Base-by-base conservation (phyloP, 2,329 filamentous ascomycete species). In the Fusarium sp. region DNA sequence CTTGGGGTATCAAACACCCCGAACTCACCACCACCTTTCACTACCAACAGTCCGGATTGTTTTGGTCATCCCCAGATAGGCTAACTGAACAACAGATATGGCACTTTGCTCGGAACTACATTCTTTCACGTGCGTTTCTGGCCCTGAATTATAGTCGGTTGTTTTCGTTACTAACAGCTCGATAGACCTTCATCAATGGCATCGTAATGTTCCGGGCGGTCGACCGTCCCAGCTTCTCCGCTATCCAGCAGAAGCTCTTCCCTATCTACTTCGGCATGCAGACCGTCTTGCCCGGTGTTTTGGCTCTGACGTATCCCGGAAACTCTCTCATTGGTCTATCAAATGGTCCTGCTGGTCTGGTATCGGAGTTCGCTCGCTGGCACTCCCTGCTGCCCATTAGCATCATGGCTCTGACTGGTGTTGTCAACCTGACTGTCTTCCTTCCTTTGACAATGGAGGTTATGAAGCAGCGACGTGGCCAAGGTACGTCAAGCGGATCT, bases 191-290 rank as follows among this genome's bases (percentile, higher is more conserved):
- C 80, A 79, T 90, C 75, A 88, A 88, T 74, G 87, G 94, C 61
- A 88, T 94, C 53, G 84, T 94, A 57, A 90, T 93, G 74, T 97
- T 92, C 85, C 90, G 87, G 76, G 86, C 88, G 13, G 89, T 98
- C 38, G 89, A 93, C 26, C 89, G 93, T 26, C 88, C 93, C 0
- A 89, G 93, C 77, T 98, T 99, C 83, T 89, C 91, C 26, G 85
- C 89, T 19, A 87, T 98, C 33, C 95, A 98, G 80, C 86, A 89
- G 70, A 88, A 88, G 67, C 88, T 94, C 54, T 97, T 98, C 82
- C 94, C 94, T 34, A 86, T 93, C 74, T 99, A 97, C 84, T 98
- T 98, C 79, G 84, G 88, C 45, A 83, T 98, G 59, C 95, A 98
- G 82, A 90, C 93, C 6, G 85, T 86, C 7, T 83, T 95, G 1